Conservation (phyloP, 1,139 yeast species). For the Geotrichum restrictum region DNA sequence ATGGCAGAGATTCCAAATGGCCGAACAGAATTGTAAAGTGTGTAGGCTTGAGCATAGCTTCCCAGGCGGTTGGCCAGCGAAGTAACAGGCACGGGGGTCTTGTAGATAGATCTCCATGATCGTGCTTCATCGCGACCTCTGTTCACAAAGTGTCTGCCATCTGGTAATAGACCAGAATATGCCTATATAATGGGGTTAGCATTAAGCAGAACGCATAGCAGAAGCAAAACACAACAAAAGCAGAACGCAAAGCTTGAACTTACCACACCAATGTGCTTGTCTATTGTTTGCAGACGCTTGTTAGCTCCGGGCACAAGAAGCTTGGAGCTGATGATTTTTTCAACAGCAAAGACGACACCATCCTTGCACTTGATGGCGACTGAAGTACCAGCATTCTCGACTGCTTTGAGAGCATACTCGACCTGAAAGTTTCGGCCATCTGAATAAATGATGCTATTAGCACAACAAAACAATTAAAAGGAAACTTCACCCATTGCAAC, state of each 20-base stretch:
- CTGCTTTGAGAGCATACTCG: constrained; percentile 96
- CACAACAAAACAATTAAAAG: constrained; percentile 44
- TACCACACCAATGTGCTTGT: constrained; percentile 88
- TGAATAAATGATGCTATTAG: constrained; percentile 55
- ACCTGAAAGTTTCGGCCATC: constrained; percentile 99
- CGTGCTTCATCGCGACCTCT: constrained; percentile 92
- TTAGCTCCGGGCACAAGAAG: constrained; percentile 85
- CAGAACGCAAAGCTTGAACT: too few relatives aligned
- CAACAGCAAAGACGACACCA: constrained; percentile 95
- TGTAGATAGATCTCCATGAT: constrained; percentile 72
- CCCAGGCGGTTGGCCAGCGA: constrained; percentile 86
- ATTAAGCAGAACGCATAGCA: too few relatives aligned
- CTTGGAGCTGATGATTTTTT: constrained; percentile 82
- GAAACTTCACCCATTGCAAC: too few relatives aligned
- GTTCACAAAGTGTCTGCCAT: constrained; percentile 88
- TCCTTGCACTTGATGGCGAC: constrained; percentile 88
- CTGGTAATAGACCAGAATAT: constrained; percentile 92
- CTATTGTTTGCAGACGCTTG: constrained; percentile 86
- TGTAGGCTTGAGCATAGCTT: constrained; percentile 89
- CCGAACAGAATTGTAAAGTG: constrained; percentile 93
- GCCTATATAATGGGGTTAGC: too few relatives aligned
- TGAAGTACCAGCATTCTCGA: constrained; percentile 94
- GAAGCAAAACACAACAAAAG: too few relatives aligned
- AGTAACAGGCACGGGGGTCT: constrained; percentile 72
- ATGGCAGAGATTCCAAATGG: constrained; percentile 94